Evolutionary conservation across 139 green algal genomes (phyloP).

Genomic region (Tetraselmis chui): DNA sequence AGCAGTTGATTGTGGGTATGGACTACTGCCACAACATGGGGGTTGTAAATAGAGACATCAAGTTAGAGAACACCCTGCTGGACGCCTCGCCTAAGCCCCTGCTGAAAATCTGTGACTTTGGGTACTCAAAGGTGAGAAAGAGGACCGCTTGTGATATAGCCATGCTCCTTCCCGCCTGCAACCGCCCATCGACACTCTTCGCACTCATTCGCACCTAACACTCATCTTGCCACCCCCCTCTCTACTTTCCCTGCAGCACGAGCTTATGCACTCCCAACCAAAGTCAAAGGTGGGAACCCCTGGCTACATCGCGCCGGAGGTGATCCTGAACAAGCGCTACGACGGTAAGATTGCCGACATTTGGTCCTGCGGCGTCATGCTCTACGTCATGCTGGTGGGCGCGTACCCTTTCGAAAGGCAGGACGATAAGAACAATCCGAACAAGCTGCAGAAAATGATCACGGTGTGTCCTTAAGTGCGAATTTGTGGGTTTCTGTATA

Average conservation of each 20-base stretch:
- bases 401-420: slow-evolving; percentile 95
- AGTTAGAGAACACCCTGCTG: slow-evolving; percentile 97
- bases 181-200: too few relatives aligned
- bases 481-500: not conserved
- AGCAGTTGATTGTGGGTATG: slow-evolving; percentile 93
- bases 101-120: slow-evolving; percentile 98
- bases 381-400: slow-evolving; percentile 70
- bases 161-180: too few relatives aligned
- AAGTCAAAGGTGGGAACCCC: slow-evolving; percentile 64
- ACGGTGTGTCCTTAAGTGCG: slow-evolving; percentile 32
- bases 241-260: slow-evolving; percentile 29
- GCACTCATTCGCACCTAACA: too few relatives aligned
- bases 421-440: slow-evolving; percentile 74
- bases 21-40: slow-evolving; percentile 88
- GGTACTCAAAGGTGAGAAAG: slow-evolving; percentile 61
- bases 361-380: slow-evolving; percentile 51
- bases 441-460: slow-evolving; percentile 78
- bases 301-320: slow-evolving; percentile 76
- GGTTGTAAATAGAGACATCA: slow-evolving; percentile 78
- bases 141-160: too few relatives aligned
- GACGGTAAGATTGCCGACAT: slow-evolving; percentile 50
- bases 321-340: slow-evolving; percentile 43
- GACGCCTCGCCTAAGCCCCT: slow-evolving; percentile 71
- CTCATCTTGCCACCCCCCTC: not conserved
- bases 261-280: slow-evolving; percentile 43